phyloP scores from a whole-genome alignment of 768 basidiomycete genomes.

The Dentipellis sp. region DNA sequence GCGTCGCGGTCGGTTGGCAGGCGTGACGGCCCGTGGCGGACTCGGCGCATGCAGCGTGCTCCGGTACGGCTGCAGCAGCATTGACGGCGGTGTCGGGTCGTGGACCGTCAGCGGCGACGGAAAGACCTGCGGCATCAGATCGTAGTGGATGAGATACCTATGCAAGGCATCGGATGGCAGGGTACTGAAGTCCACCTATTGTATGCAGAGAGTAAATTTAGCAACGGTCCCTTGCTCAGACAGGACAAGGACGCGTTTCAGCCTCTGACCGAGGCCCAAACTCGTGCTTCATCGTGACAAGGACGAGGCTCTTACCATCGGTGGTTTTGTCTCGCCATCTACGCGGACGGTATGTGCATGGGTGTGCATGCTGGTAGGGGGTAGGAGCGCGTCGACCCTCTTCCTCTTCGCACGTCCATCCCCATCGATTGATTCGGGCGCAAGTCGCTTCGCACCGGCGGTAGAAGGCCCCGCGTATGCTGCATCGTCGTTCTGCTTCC shows the following conservation, averaged over 20 bases:
- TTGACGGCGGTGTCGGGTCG: constrained; percentile 63
- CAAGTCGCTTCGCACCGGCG: constrained; percentile 43
- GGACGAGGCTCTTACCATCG: constrained; percentile 4
- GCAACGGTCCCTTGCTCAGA: no score
- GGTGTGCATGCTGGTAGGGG: constrained; percentile 12
- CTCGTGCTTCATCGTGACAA: no score
- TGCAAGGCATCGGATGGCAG: constrained; percentile 58
- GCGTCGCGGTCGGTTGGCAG: constrained; percentile 66
- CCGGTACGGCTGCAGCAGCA: constrained; percentile 41
- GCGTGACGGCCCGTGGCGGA: constrained; percentile 37
- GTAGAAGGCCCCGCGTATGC: constrained; percentile 37
- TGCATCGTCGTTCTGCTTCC: constrained; percentile 37
- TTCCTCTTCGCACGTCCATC: constrained; percentile 71
- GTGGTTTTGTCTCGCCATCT: constrained; percentile 8
- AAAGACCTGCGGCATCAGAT: constrained; percentile 59
- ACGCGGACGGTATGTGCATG: constrained; percentile 9
- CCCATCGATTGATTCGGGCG: constrained; percentile 59
- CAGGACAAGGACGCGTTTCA: no score
- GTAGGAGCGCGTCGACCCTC: constrained; percentile 39
- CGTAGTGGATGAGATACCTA: constrained; percentile 65
- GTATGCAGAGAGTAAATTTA: neutral
- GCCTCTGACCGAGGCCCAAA: no score
- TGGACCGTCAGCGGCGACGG: constrained; percentile 59
- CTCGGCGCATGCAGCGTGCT: constrained; percentile 42
- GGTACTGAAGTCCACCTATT: constrained; percentile 67